A percentile compares a stretch with the other conserved stretches of the same genome.
These are phyloP conservation scores for Aureobasidium sp. DNA, from an alignment of 2,329 filamentous ascomycete species.

Conservation along the genomic window DNA sequence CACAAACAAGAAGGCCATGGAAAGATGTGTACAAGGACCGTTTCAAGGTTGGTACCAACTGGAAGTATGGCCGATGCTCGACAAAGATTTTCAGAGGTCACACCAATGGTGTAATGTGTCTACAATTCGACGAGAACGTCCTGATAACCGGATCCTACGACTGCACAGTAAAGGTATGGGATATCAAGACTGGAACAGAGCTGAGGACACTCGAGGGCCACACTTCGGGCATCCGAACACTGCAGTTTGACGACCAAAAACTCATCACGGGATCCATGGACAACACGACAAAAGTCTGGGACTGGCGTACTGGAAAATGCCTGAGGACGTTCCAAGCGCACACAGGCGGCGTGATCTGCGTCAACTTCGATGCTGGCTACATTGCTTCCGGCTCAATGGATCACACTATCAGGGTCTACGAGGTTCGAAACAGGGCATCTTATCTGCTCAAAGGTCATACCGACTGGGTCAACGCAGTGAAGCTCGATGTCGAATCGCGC, in stretches of 20 bases:
- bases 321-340: slow-evolving; percentile 75
- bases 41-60: slow-evolving; percentile 93
- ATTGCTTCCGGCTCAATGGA: slow-evolving; percentile 87
- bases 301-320: slow-evolving; percentile 85
- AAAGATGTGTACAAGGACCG: slow-evolving; percentile 95
- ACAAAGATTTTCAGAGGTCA: slow-evolving; percentile 80
- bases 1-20: slow-evolving; percentile 58
- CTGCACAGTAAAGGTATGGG: slow-evolving; percentile 90
- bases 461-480: slow-evolving; percentile 96
- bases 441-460: slow-evolving; percentile 74
- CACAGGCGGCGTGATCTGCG: slow-evolving; percentile 69
- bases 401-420: slow-evolving; percentile 83
- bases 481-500: slow-evolving; percentile 71
- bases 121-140: slow-evolving; percentile 79
- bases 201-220: slow-evolving; percentile 80
- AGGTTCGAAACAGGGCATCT: slow-evolving; percentile 74
- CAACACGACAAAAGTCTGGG: slow-evolving; percentile 85
- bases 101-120: slow-evolving; percentile 74
- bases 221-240: slow-evolving; percentile 69
- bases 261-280: slow-evolving; percentile 87
- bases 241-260: slow-evolving; percentile 89
- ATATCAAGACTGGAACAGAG: slow-evolving; percentile 78
- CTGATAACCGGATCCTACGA: slow-evolving; percentile 94
- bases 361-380: slow-evolving; percentile 78
- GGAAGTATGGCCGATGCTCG: slow-evolving; percentile 87